Percentiles rank a stretch among this genome's conserved stretches.
Evolutionary conservation across 345 rosid genomes (phyloP).

Genomic region (Trapa incisa): DNA sequence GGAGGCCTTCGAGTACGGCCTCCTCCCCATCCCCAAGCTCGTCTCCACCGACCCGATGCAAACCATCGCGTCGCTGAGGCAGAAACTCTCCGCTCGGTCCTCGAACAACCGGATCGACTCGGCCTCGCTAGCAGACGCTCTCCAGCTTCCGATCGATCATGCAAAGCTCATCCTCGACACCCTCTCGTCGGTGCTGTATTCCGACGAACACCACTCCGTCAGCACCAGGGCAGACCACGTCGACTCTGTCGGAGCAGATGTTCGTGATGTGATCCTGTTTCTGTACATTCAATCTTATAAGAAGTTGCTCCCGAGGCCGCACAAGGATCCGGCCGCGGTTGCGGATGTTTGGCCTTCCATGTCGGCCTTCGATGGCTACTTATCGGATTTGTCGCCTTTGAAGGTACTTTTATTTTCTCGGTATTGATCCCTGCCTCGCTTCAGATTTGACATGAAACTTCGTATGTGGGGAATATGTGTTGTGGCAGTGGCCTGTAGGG

Average conservation of each 20-base stretch:
- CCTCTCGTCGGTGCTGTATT: slow-evolving; percentile 74
- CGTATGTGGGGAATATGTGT: background rate
- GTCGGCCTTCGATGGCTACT: slow-evolving; percentile 91
- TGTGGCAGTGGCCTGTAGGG: background rate
- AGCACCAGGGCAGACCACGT: slow-evolving; percentile 35
- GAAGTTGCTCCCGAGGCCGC: slow-evolving; percentile 78
- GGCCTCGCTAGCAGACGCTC: slow-evolving; percentile 53
- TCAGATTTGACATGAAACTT: background rate
- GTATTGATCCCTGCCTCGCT: background rate
- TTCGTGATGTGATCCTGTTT: slow-evolving; percentile 70
- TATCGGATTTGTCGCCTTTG: slow-evolving; percentile 92
- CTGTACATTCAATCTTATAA: slow-evolving; percentile 91
- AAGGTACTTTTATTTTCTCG: slow-evolving; percentile 34
- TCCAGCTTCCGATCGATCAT: slow-evolving; percentile 82
- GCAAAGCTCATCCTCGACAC: slow-evolving; percentile 79
- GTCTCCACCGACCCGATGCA: slow-evolving; percentile 76
- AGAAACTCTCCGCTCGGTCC: slow-evolving; percentile 30
- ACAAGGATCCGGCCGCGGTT: slow-evolving; percentile 85
- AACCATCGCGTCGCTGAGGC: slow-evolving; percentile 56
- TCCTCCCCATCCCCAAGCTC: slow-evolving; percentile 86
- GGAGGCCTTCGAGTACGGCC: slow-evolving; percentile 92
- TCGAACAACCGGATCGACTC: slow-evolving; percentile 45
- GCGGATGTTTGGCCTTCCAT: slow-evolving; percentile 99
- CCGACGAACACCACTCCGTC: slow-evolving; percentile 62
- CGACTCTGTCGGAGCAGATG: slow-evolving; percentile 70